These are phyloP conservation scores for Trametes versicolor DNA, from an alignment of 1,284 basidiomycete genomes.

Conservation along the genomic window DNA sequence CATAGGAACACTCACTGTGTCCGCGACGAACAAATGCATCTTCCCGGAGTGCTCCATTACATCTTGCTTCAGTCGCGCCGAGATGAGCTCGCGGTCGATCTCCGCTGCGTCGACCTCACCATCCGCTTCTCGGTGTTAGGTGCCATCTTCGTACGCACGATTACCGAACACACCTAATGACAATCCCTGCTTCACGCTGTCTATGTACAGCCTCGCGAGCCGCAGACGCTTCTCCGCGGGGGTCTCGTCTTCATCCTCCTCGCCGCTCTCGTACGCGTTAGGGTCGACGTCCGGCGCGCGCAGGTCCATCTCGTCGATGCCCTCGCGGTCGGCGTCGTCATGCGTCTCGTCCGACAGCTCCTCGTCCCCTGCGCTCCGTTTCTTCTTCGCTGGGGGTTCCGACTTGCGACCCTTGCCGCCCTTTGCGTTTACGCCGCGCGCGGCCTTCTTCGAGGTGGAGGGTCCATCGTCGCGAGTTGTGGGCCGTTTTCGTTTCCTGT, in stretches of 20 bases:
- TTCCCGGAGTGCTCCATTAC: slow-evolving; percentile 88
- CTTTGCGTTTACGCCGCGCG: slow-evolving; percentile 30
- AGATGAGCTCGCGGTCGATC: slow-evolving; percentile 92
- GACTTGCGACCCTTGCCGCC: slow-evolving; percentile 30
- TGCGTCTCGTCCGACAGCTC: slow-evolving; percentile 75
- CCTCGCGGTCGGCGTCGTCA: slow-evolving; percentile 59
- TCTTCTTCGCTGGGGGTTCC: slow-evolving; percentile 39
- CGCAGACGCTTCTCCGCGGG: slow-evolving; percentile 94
- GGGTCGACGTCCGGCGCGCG: slow-evolving; percentile 65
- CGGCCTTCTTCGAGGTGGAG: slow-evolving; percentile 42
- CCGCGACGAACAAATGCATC: slow-evolving; percentile 84
- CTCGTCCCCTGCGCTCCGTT: slow-evolving; percentile 63
- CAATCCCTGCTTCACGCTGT: slow-evolving; percentile 78
- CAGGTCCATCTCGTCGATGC: slow-evolving; percentile 84
- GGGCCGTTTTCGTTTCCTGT: slow-evolving; percentile 73
- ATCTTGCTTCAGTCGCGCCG: slow-evolving; percentile 89
- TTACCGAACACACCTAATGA: slow-evolving; percentile 61
- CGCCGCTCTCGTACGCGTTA: slow-evolving; percentile 64
- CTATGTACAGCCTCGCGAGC: slow-evolving; percentile 91
- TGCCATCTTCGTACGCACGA: neutral
- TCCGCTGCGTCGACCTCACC: slow-evolving; percentile 94
- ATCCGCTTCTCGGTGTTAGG: slow-evolving; percentile 58
- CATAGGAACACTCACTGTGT: slow-evolving; percentile 58
- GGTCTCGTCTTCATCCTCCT: slow-evolving; percentile 90
- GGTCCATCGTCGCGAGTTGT: slow-evolving; percentile 45